Base-by-base conservation (phyloP, 2,329 filamentous ascomycete genomes). In the Scytalidium lignicola region DNA sequence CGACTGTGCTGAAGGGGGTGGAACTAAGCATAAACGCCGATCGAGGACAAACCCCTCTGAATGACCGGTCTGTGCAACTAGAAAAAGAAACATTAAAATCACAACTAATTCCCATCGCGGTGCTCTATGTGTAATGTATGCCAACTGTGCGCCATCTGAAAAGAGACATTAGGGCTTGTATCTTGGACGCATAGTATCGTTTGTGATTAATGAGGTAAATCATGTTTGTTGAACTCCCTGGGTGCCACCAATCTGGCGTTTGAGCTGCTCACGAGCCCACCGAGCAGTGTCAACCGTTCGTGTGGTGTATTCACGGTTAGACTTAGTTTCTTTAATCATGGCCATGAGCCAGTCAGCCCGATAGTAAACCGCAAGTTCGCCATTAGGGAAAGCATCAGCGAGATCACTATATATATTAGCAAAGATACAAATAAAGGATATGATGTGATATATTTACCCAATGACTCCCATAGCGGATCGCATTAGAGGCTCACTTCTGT, bases 231-330 rank as follows among this genome's bases (percentile, higher is more conserved):
- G 58, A 13, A 60, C 51, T 29, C 60, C 58, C 49, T 62, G 57
- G 39, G 67, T 63, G 56, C 79, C 79, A 51, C 79, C 78, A 46
- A 84, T 71, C 71, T 99, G 93, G 62, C 90, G 87, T 79, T 96
- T 97, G 68, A 97, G 91, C 68, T 96, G 90, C 72, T 97, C 93
- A 53, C 92, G 86, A 55, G 93, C 91, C 93, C 93, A 99, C 62
- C 92, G 87, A 65, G 93, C 93, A 43, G 93, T 97, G 58, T 96
- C 90, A 57, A 93, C 85, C 3, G 93, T 99, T 55, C 91, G 87
- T 22, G 80, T 65, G 59, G 84, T 79, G 74, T 88, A 96, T 43
- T 97, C 91, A 59, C 88, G 85, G 75, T 93, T 96, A 51, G 82
- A 80, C 63, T 91, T 88, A 43, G 90, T 92, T 68, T 97, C 91